These are phyloP conservation scores for Ceratocystis destructans DNA, from an alignment of 2,329 filamentous ascomycete genomes.

Conservation along the genomic window DNA sequence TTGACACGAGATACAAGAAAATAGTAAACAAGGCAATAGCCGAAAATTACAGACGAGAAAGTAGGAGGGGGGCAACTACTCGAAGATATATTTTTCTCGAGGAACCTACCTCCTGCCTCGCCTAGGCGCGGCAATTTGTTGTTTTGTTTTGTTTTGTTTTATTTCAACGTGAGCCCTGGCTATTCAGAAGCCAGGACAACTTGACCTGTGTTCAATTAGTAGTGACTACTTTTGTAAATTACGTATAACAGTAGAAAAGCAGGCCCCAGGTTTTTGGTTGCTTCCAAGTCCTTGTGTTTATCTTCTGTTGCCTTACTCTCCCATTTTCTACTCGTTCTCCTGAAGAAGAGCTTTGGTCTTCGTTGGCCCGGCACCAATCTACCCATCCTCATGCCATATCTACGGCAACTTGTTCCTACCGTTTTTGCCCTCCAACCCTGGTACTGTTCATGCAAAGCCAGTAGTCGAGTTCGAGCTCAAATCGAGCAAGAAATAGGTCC, in stretches of 20 bases:
- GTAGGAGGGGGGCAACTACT: background rate
- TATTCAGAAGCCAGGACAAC: too few relatives aligned
- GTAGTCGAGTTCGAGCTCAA: background rate
- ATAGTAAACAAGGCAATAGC: background rate
- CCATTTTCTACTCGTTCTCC: background rate
- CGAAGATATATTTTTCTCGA: background rate
- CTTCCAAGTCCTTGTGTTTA: background rate
- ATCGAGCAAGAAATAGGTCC: background rate
- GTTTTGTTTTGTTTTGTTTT: conserved; percentile 2
- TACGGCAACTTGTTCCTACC: background rate
- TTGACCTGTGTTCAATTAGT: too few relatives aligned
- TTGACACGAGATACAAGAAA: background rate
- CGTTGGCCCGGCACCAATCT: background rate
- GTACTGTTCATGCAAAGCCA: background rate
- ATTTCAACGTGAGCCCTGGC: background rate
- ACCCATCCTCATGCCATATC: conserved; percentile 1
- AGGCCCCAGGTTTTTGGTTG: background rate
- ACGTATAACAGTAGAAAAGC: too few relatives aligned
- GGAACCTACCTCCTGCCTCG: background rate
- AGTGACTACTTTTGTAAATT: too few relatives aligned
- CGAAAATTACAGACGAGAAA: background rate
- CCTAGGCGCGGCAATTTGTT: background rate
- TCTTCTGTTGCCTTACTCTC: background rate
- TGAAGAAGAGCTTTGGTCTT: background rate
- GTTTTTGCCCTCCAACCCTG: background rate